phyloP scores from a whole-genome alignment of 352 stramenopile species.

The Poterioochromonas sp. region DNA sequence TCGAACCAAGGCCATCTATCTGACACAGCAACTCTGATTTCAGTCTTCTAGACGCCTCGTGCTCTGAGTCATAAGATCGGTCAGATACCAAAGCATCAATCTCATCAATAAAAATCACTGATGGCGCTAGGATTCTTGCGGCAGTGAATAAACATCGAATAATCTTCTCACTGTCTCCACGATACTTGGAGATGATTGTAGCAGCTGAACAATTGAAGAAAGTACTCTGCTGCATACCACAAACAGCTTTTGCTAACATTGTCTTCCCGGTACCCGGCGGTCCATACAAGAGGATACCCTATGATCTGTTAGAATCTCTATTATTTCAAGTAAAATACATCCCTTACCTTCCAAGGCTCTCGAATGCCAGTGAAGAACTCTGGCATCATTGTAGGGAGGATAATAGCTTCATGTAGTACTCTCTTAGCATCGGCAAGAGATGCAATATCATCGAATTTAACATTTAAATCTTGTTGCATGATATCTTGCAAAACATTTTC shows the following conservation, averaged over 20 bases:
- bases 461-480: background rate
- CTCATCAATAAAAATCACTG: conserved; percentile 97
- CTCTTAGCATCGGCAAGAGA: conserved; percentile 77
- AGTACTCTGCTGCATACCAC: conserved; percentile 47
- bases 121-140: conserved; percentile 87
- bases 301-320: too few relatives aligned
- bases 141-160: conserved; percentile 94
- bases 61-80: conserved; percentile 47
- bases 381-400: conserved; percentile 85
- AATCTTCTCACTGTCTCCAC: conserved; percentile 70
- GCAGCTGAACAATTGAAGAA: conserved; percentile 91
- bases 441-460: conserved; percentile 65
- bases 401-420: conserved; percentile 81
- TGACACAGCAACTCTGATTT: conserved; percentile 95
- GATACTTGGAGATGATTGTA: conserved; percentile 49
- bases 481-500: background rate
- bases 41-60: conserved; percentile 62
- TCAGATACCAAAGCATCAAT: conserved; percentile 88
- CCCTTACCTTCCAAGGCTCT: conserved; percentile 59
- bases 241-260: conserved; percentile 85
- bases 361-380: conserved; percentile 84
- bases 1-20: conserved; percentile 78
- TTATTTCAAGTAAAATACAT: background rate
- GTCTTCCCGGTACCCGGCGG: conserved; percentile 72
- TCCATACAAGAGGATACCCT: conserved; percentile 52